These are phyloP conservation scores for Withania somnifera DNA, from an alignment of 305 asterid species.

Conservation along the genomic window DNA sequence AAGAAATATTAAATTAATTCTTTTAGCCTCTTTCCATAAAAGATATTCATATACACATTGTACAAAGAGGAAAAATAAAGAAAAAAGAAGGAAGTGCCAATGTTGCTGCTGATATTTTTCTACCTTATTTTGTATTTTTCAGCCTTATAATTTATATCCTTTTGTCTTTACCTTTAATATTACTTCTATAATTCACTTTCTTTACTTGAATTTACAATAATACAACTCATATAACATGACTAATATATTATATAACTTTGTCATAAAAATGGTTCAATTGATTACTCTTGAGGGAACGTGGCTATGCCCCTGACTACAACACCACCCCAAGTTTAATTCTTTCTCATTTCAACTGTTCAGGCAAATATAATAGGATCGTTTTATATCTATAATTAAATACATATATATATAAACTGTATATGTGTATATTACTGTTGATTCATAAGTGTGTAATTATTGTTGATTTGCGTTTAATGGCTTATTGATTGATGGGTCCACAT, in stretches of 20 bases:
- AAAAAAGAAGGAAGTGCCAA: constrained; percentile 26
- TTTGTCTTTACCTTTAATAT: background rate
- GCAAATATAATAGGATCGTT: background rate
- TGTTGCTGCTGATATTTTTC: constrained; percentile 49
- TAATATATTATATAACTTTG: background rate
- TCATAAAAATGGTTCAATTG: too few species aligned
- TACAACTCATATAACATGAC: constrained; percentile 9
- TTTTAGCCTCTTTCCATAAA: too few species aligned
- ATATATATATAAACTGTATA: background rate
- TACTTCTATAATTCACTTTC: background rate
- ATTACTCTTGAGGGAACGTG: too few species aligned
- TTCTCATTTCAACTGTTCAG: background rate
- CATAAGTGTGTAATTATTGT: constrained; percentile 23
- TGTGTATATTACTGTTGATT: background rate
- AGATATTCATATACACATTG: background rate
- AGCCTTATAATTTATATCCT: constrained; percentile 16
- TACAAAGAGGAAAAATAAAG: constrained; percentile 5
- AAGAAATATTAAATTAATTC: too few species aligned
- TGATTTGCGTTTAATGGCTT: constrained; percentile 46
- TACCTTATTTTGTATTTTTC: constrained; percentile 17
- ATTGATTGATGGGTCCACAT: constrained; percentile 45
- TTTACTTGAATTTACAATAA: constrained; percentile 5
- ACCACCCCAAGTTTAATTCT: background rate
- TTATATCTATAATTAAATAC: background rate
- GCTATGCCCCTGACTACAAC: background rate